Base-by-base conservation (phyloP, 768 basidiomycete genomes). In the Phallus indusiatus region DNA sequence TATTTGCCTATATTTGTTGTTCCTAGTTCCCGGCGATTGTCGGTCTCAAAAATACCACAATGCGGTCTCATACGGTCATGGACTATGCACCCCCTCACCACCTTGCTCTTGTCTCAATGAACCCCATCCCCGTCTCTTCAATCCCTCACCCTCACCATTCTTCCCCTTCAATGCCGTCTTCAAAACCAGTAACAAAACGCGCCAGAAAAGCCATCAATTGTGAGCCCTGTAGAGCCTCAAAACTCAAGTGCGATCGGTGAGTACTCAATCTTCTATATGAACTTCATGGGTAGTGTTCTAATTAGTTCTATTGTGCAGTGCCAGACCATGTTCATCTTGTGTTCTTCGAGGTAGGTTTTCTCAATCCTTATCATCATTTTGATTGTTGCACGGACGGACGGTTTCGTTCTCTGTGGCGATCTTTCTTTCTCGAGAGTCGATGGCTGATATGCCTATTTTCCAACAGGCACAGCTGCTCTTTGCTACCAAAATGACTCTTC, bases 201-300 rank as follows among this genome's bases (percentile, higher is more conserved):
- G 86, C 90, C 0, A 78, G 90, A 60, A 91, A 91, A 68, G 88
- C 90, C 17, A 90, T 92, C 65, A 92, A 92, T 73, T 92, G 90
- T 67, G 88, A 90, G 65, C 90, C 90, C 2, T 92, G 90, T 74
- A 79, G 90, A 67, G 86, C 84, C 65, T 88, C 85, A 76, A 90
- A 91, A 73, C 81, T 91, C 65, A 90, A 92, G 73, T 92, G 90
- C 75, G 90, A 92, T 72, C 84, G 88, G 88, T 86, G 58, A 49
- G 73, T 71, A 63, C 58, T 36, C 53, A 51, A 60, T 36, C 53
- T 24, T n/a, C 18, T 42, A 4, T 17, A n/a, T n/a, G n/a, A 50
- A 11, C 16, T 17, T 14, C 48, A 37, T 11, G 9, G n/a, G 1
- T 24, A 16, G 10, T 35, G 54, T 58, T 3, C n/a, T 47, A 11